A percentile compares a stretch with the other conserved stretches of the same genome.
These are phyloP conservation scores for Arthrocladium fulminans DNA, from an alignment of 2,329 filamentous ascomycete genomes.

Conservation along the genomic window DNA sequence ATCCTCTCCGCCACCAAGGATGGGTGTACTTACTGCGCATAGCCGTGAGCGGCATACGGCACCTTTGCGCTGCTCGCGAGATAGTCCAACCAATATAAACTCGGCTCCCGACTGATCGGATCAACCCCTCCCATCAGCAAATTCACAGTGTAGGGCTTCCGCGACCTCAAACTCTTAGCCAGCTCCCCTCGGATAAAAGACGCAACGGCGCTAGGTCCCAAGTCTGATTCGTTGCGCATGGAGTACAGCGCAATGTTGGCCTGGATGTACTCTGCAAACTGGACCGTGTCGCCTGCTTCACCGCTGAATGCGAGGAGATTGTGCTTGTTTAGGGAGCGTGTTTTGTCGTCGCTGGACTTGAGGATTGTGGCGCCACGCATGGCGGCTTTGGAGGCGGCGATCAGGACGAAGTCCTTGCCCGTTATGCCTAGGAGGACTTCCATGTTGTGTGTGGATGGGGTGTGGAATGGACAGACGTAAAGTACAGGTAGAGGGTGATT, in stretches of 20 bases:
- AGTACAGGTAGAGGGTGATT: background rate
- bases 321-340: constrained; percentile 80
- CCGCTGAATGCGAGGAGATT: constrained; percentile 92
- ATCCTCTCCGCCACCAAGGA: no score
- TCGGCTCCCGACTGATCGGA: constrained; percentile 80
- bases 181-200: constrained; percentile 92
- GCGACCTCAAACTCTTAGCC: constrained; percentile 78
- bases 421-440: constrained; percentile 97
- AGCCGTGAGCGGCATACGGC: constrained; percentile 94
- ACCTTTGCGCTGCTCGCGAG: constrained; percentile 78
- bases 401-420: constrained; percentile 97
- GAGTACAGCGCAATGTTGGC: constrained; percentile 96
- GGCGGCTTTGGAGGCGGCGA: constrained; percentile 93
- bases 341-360: constrained; percentile 95
- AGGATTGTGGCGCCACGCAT: constrained; percentile 96
- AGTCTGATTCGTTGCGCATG: constrained; percentile 92
- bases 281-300: constrained; percentile 93
- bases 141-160: constrained; percentile 95
- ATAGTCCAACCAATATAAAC: constrained; percentile 96
- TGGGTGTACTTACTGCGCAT: constrained; percentile 67
- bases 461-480: background rate
- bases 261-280: constrained; percentile 99
- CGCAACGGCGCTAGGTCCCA: constrained; percentile 79
- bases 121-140: constrained; percentile 90
- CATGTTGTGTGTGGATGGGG: constrained; percentile 45